phyloP scores from a whole-genome alignment of 805 yeast genomes.

The Yamadazyma takamatsuzukensis region DNA sequence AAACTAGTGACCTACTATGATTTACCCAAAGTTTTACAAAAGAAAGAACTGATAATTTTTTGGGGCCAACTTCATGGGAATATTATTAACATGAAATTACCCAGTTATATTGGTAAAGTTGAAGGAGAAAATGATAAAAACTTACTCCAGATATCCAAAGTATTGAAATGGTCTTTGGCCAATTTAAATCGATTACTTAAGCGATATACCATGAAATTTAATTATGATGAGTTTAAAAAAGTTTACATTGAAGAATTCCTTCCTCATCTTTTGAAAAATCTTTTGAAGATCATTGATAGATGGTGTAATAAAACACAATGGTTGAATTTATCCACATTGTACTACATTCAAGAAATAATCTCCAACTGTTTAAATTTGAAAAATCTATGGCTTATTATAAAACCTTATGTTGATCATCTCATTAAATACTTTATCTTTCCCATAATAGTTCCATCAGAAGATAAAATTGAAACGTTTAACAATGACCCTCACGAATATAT shows the following conservation, averaged over 20 bases:
- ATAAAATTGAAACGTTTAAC: slow-evolving; percentile 70
- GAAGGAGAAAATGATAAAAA: slow-evolving; percentile 37
- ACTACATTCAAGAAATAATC: slow-evolving; percentile 52
- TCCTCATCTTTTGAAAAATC: slow-evolving; percentile 67
- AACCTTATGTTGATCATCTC: slow-evolving; percentile 61
- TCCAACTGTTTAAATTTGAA: slow-evolving; percentile 53
- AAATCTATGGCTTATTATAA: slow-evolving; percentile 62
- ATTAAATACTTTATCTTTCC: slow-evolving; percentile 75
- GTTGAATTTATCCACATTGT: slow-evolving; percentile 65
- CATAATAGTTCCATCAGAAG: slow-evolving; percentile 64
- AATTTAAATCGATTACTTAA: slow-evolving; percentile 68
- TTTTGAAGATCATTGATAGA: slow-evolving; percentile 61
- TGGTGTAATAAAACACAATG: slow-evolving; percentile 70
- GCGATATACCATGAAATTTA: slow-evolving; percentile 60
- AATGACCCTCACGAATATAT: slow-evolving; percentile 88
- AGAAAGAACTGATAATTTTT: slow-evolving; percentile 43
- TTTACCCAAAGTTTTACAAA: slow-evolving; percentile 61
- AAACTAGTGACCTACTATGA: slow-evolving; percentile 74
- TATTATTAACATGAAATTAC: slow-evolving; percentile 58
- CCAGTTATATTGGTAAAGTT: slow-evolving; percentile 43
- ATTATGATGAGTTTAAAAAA: slow-evolving; percentile 58
- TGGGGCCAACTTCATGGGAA: slow-evolving; percentile 81
- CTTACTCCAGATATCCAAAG: slow-evolving; percentile 71
- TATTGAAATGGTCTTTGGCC: slow-evolving; percentile 77
- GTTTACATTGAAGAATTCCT: slow-evolving; percentile 56